A percentile compares a stretch with the other conserved stretches of the same genome.
Conservation (phyloP, 179 eudicot species). For the Spinacia oleracea region DNA sequence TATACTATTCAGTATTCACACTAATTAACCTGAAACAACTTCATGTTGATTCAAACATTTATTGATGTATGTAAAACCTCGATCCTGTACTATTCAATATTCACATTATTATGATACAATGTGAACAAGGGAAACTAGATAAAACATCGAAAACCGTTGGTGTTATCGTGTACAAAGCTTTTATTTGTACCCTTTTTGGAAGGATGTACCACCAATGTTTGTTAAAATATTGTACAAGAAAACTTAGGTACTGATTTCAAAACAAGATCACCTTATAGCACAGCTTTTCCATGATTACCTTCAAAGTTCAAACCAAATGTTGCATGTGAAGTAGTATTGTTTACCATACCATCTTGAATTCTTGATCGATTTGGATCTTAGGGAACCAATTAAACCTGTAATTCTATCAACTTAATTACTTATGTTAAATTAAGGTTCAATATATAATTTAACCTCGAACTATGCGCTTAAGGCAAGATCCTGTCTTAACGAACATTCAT, state of each 20-base stretch:
- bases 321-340: slow-evolving; percentile 32
- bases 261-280: slow-evolving; percentile 23
- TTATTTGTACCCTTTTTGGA: slow-evolving; percentile 1
- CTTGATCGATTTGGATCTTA: slow-evolving; percentile 25
- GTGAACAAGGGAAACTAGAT: neutral
- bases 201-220: neutral
- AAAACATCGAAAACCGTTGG: slow-evolving; percentile 6
- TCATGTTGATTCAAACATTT: neutral
- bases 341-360: slow-evolving; percentile 15
- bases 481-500: slow-evolving; percentile 35
- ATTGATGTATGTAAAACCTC: neutral
- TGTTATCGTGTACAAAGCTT: slow-evolving; percentile 5
- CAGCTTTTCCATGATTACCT: slow-evolving; percentile 23
- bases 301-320: slow-evolving; percentile 14
- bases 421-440: slow-evolving; percentile 14
- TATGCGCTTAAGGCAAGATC: slow-evolving; percentile 44
- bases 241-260: slow-evolving; percentile 3
- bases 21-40: too few species aligned
- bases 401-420: slow-evolving; percentile 25
- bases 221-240: neutral
- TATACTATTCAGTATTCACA: too few species aligned
- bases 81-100: neutral
- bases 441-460: slow-evolving; percentile 19
- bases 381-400: slow-evolving; percentile 24
- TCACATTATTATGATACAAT: neutral